These are phyloP conservation scores for Debaryomyces udenii DNA, from an alignment of 1,139 yeast genomes.

Conservation along the genomic window DNA sequence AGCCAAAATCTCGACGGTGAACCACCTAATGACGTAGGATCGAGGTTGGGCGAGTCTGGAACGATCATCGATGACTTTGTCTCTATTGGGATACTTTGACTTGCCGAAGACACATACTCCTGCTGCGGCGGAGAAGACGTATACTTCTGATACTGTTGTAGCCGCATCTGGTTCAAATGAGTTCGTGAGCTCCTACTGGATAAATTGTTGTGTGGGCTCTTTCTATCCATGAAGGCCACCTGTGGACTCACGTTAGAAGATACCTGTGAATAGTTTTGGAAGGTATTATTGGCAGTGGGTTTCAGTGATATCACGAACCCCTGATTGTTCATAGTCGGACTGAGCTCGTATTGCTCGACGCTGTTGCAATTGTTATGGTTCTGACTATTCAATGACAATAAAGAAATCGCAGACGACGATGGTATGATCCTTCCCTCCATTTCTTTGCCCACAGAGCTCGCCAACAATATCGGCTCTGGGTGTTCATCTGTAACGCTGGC, in stretches of 20 bases:
- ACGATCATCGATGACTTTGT: conserved; percentile 17
- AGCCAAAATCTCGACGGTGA: conserved; percentile 61
- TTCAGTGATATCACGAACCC: conserved; percentile 5
- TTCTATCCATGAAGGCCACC: conserved; percentile 22
- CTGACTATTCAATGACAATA: conserved; percentile 46
- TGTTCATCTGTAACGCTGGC: conserved; percentile 35
- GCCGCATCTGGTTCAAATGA: conserved; percentile 35
- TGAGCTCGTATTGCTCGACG: not conserved
- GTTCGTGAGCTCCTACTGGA: conserved; percentile 36
- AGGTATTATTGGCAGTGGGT: conserved; percentile 9
- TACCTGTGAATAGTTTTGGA: conserved; percentile 9
- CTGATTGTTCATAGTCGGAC: too few species aligned
- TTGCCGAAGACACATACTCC: conserved; percentile 19
- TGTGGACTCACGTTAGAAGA: conserved; percentile 12
- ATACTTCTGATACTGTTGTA: conserved; percentile 41
- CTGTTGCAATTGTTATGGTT: conserved; percentile 6
- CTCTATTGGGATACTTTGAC: conserved; percentile 35
- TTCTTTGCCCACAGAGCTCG: conserved; percentile 57
- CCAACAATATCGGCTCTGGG: conserved; percentile 57
- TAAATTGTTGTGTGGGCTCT: conserved; percentile 27
- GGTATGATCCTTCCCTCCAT: conserved; percentile 54
- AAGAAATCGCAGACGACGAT: conserved; percentile 56
- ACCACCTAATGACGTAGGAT: conserved; percentile 55
- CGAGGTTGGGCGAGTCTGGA: conserved; percentile 57
- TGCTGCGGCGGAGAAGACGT: conserved; percentile 33